Percentiles rank a stretch among this genome's conserved stretches.
phyloP scores from a whole-genome alignment of 2,329 filamentous ascomycete genomes.

The Rhinocladiella similis region DNA sequence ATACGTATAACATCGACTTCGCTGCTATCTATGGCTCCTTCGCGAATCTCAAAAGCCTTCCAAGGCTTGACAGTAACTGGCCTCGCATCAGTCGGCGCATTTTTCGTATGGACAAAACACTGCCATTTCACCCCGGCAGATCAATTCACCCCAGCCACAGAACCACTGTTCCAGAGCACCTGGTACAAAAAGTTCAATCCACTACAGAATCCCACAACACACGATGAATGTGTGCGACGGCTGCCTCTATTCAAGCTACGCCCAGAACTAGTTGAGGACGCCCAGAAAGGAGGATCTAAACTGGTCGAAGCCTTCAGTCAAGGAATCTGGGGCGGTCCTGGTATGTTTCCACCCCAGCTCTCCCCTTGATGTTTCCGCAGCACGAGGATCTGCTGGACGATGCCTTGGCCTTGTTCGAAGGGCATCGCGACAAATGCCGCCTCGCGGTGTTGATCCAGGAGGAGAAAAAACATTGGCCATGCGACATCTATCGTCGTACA shows the following conservation, averaged over 20 bases:
- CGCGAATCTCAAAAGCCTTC: constrained; percentile 30
- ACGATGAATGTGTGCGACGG: constrained; percentile 65
- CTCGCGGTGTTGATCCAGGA: background rate
- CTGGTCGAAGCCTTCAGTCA: constrained; percentile 67
- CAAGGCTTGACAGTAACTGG: constrained; percentile 49
- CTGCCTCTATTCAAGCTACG: constrained; percentile 65
- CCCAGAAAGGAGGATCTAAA: constrained; percentile 54
- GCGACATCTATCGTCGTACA: background rate
- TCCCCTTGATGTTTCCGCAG: background rate
- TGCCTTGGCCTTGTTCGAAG: background rate
- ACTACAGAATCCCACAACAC: constrained; percentile 60
- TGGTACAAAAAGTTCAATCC: constrained; percentile 63
- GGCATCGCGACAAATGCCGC: background rate
- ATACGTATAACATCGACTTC: no score
- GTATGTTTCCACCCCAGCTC: constrained; percentile 2
- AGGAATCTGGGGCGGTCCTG: constrained; percentile 56
- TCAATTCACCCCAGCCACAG: constrained; percentile 57
- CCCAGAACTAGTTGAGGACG: constrained; percentile 58
- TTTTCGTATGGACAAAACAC: constrained; percentile 55
- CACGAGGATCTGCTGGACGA: background rate
- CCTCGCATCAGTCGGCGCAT: constrained; percentile 52
- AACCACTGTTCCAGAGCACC: constrained; percentile 61
- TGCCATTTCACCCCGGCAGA: constrained; percentile 56
- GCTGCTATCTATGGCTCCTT: constrained; percentile 8
- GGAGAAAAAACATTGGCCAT: background rate